Evolutionary conservation across 2,329 filamentous ascomycete species (phyloP).

Genomic region (Epichloe uncinata): DNA sequence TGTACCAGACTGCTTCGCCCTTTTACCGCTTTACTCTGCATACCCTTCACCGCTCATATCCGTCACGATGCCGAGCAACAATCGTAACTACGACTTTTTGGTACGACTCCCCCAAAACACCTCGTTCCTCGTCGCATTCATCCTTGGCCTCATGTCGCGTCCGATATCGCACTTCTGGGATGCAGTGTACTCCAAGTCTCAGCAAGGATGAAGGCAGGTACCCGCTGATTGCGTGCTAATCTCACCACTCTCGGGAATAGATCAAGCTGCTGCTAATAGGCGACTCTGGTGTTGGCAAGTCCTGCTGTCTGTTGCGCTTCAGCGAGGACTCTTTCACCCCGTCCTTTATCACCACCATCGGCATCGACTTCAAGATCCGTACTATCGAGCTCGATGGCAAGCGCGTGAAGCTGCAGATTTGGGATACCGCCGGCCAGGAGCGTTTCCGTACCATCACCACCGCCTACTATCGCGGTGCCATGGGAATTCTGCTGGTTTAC

Average conservation of each 20-base stretch:
- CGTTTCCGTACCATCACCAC: conserved; percentile 98
- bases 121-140: conserved; percentile 5
- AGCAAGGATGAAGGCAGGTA: neutral
- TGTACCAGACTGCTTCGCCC: neutral
- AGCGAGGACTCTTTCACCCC: conserved; percentile 96
- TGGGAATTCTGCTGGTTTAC: conserved; percentile 96
- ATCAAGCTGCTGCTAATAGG: conserved; percentile 96
- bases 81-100: conserved; percentile 98
- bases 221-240: conserved; percentile 1
- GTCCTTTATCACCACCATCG: conserved; percentile 97
- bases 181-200: neutral
- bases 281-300: conserved; percentile 94
- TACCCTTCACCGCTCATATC: conserved; percentile 6
- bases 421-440: conserved; percentile 97
- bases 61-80: conserved; percentile 77
- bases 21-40: neutral
- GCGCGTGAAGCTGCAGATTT: conserved; percentile 97
- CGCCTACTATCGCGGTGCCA: conserved; percentile 94
- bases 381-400: conserved; percentile 99
- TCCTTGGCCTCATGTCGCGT: neutral
- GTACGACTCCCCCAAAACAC: conserved; percentile 39
- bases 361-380: conserved; percentile 99
- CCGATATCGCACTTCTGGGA: neutral
- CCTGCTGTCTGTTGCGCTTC: conserved; percentile 91
- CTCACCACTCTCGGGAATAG: conserved; percentile 30